Evolutionary conservation across 169 alveolate genomes (phyloP), one percentile per base, ranked within the genome.

Genomic region (Cyclospora cayetanensis): DNA sequence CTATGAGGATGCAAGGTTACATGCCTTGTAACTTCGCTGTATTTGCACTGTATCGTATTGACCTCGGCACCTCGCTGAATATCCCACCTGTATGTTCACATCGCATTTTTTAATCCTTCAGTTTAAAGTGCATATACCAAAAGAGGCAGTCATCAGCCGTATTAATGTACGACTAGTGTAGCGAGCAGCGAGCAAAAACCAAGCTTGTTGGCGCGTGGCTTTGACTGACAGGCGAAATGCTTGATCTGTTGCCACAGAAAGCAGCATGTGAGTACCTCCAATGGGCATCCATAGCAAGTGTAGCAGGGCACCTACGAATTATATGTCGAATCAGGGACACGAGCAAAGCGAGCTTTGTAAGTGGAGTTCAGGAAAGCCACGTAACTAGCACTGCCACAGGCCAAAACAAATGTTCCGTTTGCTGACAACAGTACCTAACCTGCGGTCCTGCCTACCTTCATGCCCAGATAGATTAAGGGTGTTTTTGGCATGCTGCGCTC

Each of bases 21-120:
- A 4, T 80, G 89, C 89, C 89, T 80, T 52, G 89, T 80, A 15
- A 80, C 89, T 52, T 80, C 89, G 27, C 55, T 31, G 63, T 80
- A 50, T 65, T 80, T 80, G 89, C 89, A 80, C 53, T 2, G 76
- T n/a, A 80, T 80, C n/a, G 89, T 34, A 53, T 41, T 46, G 70
- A 80, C 89, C 25, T 70, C 74, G 2, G 50, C 22, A 53, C 34
- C 74, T 22, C 89, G 65, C 31, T 80, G 74, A 25, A 80, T 35
- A 34, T 80, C 89, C 89, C 89, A 80, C 52, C 89, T 80, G 74
- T n/a, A 63, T 43, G 15, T 22, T 50, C 39, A 43, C 50, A 0
- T 20, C 12, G 53, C 53, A 50, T n/a, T 52, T 1, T 22, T 52
- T 29, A 46, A 1, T 5, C 20, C 25, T 4, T 18, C 55, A 12